Percentiles rank a stretch among this genome's conserved stretches.
phyloP scores from a whole-genome alignment of 306 rosid species.

The Cucumis melo region DNA sequence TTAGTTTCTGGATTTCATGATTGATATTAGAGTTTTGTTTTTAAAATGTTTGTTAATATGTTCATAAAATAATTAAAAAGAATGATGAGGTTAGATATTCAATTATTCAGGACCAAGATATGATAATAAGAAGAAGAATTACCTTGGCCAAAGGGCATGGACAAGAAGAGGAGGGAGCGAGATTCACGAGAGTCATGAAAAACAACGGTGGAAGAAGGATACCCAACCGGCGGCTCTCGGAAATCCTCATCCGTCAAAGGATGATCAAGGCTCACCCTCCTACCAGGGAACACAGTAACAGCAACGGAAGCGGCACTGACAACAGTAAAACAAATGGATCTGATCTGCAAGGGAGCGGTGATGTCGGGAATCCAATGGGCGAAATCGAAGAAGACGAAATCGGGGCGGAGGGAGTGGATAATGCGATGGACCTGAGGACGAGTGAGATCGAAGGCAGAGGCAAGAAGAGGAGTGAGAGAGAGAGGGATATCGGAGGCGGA shows the following conservation, averaged over 20 bases:
- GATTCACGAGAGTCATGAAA: constrained; percentile 26
- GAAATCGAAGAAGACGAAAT: constrained; percentile 24
- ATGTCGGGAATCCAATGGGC: constrained; percentile 32
- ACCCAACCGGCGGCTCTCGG: constrained; percentile 23
- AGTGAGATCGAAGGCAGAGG: constrained; percentile 22
- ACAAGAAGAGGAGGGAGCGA: constrained; percentile 8
- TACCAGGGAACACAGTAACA: constrained; percentile 10
- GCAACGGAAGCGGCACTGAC: constrained; percentile 30
- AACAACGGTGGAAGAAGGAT: constrained; percentile 35
- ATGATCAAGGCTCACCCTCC: constrained; percentile 13
- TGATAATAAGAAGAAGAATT: neutral
- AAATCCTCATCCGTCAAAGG: constrained; percentile 26
- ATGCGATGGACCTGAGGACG: constrained; percentile 10
- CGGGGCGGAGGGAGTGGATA: constrained; percentile 10
- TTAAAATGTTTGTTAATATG: too few relatives aligned
- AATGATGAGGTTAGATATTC: too few relatives aligned
- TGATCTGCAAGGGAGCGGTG: constrained; percentile 9
- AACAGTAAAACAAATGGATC: constrained; percentile 16
- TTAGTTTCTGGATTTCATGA: too few relatives aligned
- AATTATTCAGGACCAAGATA: too few relatives aligned
- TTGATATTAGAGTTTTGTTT: too few relatives aligned
- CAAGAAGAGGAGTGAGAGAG: constrained; percentile 4
- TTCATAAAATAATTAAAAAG: too few relatives aligned
- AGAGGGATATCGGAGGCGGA: constrained; percentile 31
- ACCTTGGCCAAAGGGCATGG: constrained; percentile 29